These are phyloP conservation scores for Arachnopeziza araneosa DNA, from an alignment of 2,329 filamentous ascomycete genomes.

Conservation along the genomic window DNA sequence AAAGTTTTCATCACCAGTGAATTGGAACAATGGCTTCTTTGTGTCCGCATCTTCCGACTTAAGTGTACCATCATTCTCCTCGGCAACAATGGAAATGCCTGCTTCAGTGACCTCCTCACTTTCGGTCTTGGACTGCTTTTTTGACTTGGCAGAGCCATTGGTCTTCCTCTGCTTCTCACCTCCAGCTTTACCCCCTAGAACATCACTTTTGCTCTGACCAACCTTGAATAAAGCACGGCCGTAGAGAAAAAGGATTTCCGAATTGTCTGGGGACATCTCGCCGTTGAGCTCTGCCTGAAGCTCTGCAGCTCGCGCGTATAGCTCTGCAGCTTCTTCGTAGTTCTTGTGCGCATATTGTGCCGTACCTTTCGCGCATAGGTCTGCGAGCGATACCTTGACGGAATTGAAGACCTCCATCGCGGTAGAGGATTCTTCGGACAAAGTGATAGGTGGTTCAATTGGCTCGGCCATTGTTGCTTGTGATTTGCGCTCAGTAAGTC, in stretches of 20 bases:
- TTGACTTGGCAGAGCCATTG: constrained; percentile 37
- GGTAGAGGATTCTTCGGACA: constrained; percentile 18
- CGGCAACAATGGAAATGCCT: constrained; percentile 35
- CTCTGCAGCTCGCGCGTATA: constrained; percentile 83
- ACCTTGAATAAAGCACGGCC: constrained; percentile 91
- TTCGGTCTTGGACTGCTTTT: constrained; percentile 27
- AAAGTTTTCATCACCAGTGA: constrained; percentile 91
- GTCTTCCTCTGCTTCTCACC: constrained; percentile 46
- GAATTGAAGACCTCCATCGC: constrained; percentile 28
- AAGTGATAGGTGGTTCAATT: constrained; percentile 20
- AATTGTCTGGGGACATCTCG: constrained; percentile 85
- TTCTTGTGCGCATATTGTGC: constrained; percentile 86
- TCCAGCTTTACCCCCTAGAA: constrained; percentile 75
- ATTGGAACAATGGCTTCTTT: constrained; percentile 82
- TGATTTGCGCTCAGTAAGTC: not conserved
- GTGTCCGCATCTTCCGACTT: constrained; percentile 22
- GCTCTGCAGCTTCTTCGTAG: constrained; percentile 77
- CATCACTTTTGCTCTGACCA: constrained; percentile 89
- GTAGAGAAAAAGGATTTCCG: constrained; percentile 90
- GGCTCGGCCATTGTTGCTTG: constrained; percentile 24
- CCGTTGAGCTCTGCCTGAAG: constrained; percentile 88
- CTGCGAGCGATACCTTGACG: constrained; percentile 60
- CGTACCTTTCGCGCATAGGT: constrained; percentile 72
- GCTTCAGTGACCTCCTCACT: constrained; percentile 42
- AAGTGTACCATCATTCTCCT: constrained; percentile 9